These are phyloP conservation scores for Microdochium bolleyi DNA, from an alignment of 2,329 filamentous ascomycete species.

Conservation along the genomic window DNA sequence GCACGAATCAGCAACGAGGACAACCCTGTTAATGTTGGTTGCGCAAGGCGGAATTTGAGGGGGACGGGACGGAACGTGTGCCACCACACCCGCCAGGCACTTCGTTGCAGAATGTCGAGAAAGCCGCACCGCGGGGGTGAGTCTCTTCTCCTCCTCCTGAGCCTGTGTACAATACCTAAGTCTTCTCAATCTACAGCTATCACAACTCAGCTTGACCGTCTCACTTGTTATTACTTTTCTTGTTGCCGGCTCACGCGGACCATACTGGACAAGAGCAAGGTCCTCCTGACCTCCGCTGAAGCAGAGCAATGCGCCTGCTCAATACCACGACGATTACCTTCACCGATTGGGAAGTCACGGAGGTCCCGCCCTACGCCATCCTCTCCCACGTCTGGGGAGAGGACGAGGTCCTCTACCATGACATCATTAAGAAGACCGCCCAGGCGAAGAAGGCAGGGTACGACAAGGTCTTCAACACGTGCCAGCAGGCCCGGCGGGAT, in stretches of 20 bases:
- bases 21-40: background rate
- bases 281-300: background rate
- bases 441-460: background rate
- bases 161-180: no score
- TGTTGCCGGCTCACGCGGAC: no score
- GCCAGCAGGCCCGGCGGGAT: background rate
- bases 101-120: no score
- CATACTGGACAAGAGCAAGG: no score
- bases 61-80: no score
- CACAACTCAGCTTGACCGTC: no score
- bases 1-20: background rate
- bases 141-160: no score
- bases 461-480: background rate
- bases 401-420: conserved; percentile 3
- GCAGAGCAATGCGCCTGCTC: background rate
- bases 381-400: conserved; percentile 5
- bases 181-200: no score
- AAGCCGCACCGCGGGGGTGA: no score
- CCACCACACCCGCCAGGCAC: no score
- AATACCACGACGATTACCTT: background rate
- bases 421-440: background rate
- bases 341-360: background rate
- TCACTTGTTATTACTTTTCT: no score
- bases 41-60: no score
- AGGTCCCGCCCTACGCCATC: conserved; percentile 2